Conservation (phyloP, 2,329 filamentous ascomycete genomes). For the Cladosporium sp. region DNA sequence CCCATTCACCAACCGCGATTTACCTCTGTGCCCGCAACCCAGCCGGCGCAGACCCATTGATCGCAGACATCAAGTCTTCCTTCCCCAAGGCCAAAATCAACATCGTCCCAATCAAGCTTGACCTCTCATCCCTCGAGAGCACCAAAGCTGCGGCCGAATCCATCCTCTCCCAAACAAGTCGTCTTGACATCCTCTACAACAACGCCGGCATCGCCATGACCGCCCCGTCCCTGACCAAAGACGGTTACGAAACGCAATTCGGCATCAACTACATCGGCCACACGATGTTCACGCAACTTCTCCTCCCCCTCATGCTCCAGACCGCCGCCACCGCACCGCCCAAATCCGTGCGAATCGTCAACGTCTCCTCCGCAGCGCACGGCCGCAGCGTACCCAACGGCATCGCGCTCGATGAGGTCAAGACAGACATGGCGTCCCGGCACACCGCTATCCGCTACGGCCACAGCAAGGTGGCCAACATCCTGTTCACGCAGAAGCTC, state of each 20-base stretch:
- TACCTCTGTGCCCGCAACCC: constrained; percentile 49
- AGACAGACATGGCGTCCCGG: constrained; percentile 37
- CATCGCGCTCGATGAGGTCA: constrained; percentile 41
- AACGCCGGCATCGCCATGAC: constrained; percentile 30
- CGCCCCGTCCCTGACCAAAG: constrained; percentile 28
- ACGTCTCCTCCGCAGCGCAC: constrained; percentile 38
- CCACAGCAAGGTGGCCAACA: constrained; percentile 52
- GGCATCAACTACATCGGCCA: constrained; percentile 35
- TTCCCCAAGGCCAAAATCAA: constrained; percentile 41
- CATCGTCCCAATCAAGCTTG: constrained; percentile 49
- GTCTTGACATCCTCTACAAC: constrained; percentile 38
- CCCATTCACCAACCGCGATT: constrained; percentile 47
- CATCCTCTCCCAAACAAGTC: constrained; percentile 41
- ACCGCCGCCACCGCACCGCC: constrained; percentile 41
- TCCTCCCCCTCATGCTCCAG: constrained; percentile 37
- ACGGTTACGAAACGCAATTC: constrained; percentile 32
- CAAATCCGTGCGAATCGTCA: constrained; percentile 49
- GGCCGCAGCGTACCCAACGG: constrained; percentile 19
- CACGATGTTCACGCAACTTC: constrained; percentile 28
- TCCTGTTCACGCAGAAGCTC: constrained; percentile 48
- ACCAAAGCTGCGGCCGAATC: constrained; percentile 46
- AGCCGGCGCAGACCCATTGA: constrained; percentile 44
- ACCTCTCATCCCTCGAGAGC: constrained; percentile 53
- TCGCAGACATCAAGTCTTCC: constrained; percentile 40
- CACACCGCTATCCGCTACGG: constrained; percentile 46